Percentiles rank a stretch among this genome's conserved stretches.
phyloP scores from a whole-genome alignment of 305 asterid species.

The Withania somnifera region DNA sequence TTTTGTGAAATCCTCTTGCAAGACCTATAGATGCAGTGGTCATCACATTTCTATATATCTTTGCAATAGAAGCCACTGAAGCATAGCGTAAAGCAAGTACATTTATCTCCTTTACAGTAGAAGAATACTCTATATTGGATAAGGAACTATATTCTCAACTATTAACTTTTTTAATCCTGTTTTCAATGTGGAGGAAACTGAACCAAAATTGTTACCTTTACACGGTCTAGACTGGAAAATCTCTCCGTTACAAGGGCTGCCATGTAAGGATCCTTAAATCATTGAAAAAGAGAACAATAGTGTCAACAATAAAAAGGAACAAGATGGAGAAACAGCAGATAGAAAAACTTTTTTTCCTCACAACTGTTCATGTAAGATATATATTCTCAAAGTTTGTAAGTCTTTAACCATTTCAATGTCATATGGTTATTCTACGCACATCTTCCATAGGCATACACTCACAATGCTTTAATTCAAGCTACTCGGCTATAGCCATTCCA shows the following conservation, averaged over 20 bases:
- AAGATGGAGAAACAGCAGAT: not conserved
- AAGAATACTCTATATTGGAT: not conserved
- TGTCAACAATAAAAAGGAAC: not conserved
- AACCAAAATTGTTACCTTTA: slow-evolving; percentile 38
- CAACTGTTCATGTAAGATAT: not conserved
- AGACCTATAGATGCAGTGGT: slow-evolving; percentile 35
- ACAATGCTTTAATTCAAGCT: not conserved
- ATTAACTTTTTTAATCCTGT: not conserved
- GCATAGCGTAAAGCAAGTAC: not conserved
- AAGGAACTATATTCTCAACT: not conserved
- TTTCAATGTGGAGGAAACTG: not conserved
- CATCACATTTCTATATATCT: not conserved
- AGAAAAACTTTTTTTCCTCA: not conserved
- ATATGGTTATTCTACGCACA: not conserved
- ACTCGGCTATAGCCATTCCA: not conserved
- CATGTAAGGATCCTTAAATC: slow-evolving; percentile 77
- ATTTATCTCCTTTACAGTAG: not conserved
- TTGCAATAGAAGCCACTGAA: not conserved
- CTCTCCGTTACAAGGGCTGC: slow-evolving; percentile 73
- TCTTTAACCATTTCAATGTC: not conserved
- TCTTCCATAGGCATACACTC: not conserved
- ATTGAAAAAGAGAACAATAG: not conserved
- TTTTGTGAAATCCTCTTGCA: slow-evolving; percentile 82
- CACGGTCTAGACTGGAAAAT: slow-evolving; percentile 39
- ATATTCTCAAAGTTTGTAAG: not conserved